A percentile compares a stretch with the other conserved stretches of the same genome.
These are phyloP conservation scores for Talaromyces trachyspermus DNA, from an alignment of 495 filamentous ascomycete species.

Conservation along the genomic window DNA sequence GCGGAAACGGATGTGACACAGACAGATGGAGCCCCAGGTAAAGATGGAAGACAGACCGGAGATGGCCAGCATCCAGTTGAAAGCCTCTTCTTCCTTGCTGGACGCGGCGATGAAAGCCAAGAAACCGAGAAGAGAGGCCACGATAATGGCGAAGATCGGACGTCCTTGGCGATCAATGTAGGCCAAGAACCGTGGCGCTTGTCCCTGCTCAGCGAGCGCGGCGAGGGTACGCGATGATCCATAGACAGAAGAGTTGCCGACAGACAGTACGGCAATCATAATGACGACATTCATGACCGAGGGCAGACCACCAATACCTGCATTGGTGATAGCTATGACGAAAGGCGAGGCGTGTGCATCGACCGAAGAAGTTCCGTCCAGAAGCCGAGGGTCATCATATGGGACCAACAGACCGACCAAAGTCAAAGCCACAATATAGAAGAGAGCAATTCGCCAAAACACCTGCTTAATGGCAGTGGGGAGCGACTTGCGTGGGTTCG, in stretches of 20 bases:
- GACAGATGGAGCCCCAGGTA: slow-evolving; percentile 88
- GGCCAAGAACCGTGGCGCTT: slow-evolving; percentile 66
- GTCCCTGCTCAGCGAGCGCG: slow-evolving; percentile 76
- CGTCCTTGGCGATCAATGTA: slow-evolving; percentile 83
- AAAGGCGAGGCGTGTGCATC: slow-evolving; percentile 79
- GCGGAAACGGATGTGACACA: slow-evolving; percentile 89
- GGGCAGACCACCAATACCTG: slow-evolving; percentile 65
- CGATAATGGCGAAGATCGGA: slow-evolving; percentile 62
- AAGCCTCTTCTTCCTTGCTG: slow-evolving; percentile 52
- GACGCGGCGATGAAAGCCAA: slow-evolving; percentile 74
- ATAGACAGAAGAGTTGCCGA: slow-evolving; percentile 82
- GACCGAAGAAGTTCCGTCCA: slow-evolving; percentile 44
- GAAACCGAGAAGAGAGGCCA: slow-evolving; percentile 65
- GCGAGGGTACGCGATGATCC: slow-evolving; percentile 81
- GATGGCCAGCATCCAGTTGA: slow-evolving; percentile 84
- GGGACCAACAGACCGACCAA: slow-evolving; percentile 70
- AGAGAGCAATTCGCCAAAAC: slow-evolving; percentile 89
- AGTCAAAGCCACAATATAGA: slow-evolving; percentile 71
- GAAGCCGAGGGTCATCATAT: slow-evolving; percentile 53
- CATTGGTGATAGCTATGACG: slow-evolving; percentile 78
- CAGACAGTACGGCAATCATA: slow-evolving; percentile 77
- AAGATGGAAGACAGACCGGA: slow-evolving; percentile 85
- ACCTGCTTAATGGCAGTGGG: slow-evolving; percentile 88
- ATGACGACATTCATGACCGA: slow-evolving; percentile 89
- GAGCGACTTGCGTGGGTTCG: slow-evolving; percentile 78